A percentile compares a stretch with the other conserved stretches of the same genome.
phyloP scores from a whole-genome alignment of 257 asterid genomes.

The Lavandula angustifolia region DNA sequence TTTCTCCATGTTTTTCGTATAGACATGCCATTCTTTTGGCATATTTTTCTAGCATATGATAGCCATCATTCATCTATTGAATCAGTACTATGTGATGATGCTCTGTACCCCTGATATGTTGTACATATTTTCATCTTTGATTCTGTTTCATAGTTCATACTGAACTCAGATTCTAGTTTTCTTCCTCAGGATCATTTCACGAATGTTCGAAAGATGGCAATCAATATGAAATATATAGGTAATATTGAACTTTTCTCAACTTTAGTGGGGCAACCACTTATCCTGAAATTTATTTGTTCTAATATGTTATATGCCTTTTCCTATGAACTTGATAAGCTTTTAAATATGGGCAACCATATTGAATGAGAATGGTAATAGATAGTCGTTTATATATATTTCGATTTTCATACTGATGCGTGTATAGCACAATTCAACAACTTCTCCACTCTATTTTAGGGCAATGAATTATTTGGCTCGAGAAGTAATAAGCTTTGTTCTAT shows the following conservation, averaged over 20 bases:
- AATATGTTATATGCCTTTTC: neutral
- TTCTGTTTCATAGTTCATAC: conserved; percentile 15
- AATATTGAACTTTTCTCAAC: conserved; percentile 20
- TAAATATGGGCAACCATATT: conserved; percentile 11
- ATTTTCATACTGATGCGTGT: neutral
- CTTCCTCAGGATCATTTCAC: conserved; percentile 84
- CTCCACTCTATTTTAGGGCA: neutral
- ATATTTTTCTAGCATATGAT: conserved; percentile 8
- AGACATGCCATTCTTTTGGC: conserved; percentile 10
- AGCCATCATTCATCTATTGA: conserved; percentile 10
- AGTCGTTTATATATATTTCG: neutral
- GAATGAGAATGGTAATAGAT: conserved; percentile 5
- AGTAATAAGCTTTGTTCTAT: neutral
- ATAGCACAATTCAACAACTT: neutral
- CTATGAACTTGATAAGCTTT: neutral
- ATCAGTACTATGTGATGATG: conserved; percentile 23
- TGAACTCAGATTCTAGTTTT: conserved; percentile 31
- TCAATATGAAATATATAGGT: conserved; percentile 94
- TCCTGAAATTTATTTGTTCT: conserved; percentile 5
- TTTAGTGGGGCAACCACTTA: neutral
- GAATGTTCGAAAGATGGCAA: conserved; percentile 58
- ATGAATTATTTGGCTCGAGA: neutral
- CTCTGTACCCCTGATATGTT: conserved; percentile 15
- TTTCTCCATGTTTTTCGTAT: conserved; percentile 6
- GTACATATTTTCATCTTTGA: conserved; percentile 22